These are phyloP conservation scores for Dacryopinax spathularia DNA, from an alignment of 768 basidiomycete species.

Conservation along the genomic window DNA sequence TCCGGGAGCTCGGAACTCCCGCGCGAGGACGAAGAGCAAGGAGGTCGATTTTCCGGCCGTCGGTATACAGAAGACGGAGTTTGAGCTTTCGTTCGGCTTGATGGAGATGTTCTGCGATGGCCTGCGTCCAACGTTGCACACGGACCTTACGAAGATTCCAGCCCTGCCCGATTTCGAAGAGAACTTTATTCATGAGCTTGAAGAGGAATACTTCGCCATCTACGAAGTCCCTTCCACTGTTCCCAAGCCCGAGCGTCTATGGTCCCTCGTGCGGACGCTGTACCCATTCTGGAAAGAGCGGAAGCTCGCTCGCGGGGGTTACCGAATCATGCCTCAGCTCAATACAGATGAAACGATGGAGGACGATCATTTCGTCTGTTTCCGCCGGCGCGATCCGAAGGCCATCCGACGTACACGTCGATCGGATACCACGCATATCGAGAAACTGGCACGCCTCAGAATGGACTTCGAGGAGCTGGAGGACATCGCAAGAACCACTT, in stretches of 20 bases:
- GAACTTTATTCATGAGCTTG: neutral
- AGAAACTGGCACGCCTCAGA: constrained; percentile 75
- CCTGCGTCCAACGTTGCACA: neutral
- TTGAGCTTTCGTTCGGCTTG: constrained; percentile 88
- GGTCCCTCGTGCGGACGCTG: constrained; percentile 53
- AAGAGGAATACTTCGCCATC: constrained; percentile 37
- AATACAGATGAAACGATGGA: constrained; percentile 84
- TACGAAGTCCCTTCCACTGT: constrained; percentile 56
- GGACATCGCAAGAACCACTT: constrained; percentile 54
- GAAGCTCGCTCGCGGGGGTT: constrained; percentile 62
- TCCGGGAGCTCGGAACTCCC: neutral
- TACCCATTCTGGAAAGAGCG: constrained; percentile 88
- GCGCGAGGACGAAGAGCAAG: neutral
- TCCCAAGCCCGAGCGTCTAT: constrained; percentile 45
- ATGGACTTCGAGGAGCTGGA: constrained; percentile 57
- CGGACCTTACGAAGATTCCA: neutral
- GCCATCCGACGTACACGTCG: constrained; percentile 86
- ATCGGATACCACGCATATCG: constrained; percentile 75
- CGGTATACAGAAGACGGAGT: constrained; percentile 73
- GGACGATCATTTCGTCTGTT: constrained; percentile 93
- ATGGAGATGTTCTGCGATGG: constrained; percentile 58
- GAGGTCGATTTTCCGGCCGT: constrained; percentile 18
- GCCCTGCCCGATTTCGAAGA: neutral
- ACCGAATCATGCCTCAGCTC: constrained; percentile 70
- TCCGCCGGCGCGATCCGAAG: constrained; percentile 88